phyloP scores from a whole-genome alignment of 208 protist species.

The Acanthamoeba castellanii region DNA sequence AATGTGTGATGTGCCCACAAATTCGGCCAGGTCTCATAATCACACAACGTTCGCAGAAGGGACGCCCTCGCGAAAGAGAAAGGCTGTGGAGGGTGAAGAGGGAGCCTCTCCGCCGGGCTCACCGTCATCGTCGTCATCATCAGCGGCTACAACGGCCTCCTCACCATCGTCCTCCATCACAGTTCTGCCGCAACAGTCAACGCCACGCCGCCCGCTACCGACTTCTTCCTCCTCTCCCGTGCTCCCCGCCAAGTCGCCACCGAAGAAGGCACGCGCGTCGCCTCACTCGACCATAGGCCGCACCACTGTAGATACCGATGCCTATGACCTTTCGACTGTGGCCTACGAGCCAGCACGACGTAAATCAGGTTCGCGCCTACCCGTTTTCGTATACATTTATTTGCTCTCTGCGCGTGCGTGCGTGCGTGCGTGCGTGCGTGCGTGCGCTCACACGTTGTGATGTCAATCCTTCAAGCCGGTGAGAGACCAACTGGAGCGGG shows the following conservation, averaged over 20 bases:
- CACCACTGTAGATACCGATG: neutral
- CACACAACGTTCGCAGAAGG: neutral
- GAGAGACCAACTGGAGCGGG: neutral
- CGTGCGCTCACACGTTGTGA: neutral
- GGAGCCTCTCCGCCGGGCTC: neutral
- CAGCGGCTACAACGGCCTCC: neutral
- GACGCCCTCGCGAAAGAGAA: slow-evolving; percentile 9
- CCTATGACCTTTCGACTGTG: slow-evolving; percentile 35
- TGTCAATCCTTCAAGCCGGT: neutral
- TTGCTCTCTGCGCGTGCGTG: neutral
- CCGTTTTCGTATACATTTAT: neutral
- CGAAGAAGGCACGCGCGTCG: neutral
- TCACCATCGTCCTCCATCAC: neutral
- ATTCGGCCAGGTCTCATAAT: neutral
- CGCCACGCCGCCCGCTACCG: neutral
- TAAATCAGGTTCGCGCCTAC: neutral
- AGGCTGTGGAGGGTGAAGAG: neutral
- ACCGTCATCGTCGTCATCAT: neutral
- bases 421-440: too few relatives aligned
- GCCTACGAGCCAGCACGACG: neutral
- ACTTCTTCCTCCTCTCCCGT: neutral
- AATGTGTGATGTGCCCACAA: neutral
- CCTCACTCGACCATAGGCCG: neutral
- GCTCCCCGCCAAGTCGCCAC: neutral
- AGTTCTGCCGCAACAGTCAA: neutral